Percentiles rank a stretch among this genome's conserved stretches.
These are phyloP conservation scores for Clohesyomyces aquaticus DNA, from an alignment of 495 filamentous ascomycete genomes.

Conservation along the genomic window DNA sequence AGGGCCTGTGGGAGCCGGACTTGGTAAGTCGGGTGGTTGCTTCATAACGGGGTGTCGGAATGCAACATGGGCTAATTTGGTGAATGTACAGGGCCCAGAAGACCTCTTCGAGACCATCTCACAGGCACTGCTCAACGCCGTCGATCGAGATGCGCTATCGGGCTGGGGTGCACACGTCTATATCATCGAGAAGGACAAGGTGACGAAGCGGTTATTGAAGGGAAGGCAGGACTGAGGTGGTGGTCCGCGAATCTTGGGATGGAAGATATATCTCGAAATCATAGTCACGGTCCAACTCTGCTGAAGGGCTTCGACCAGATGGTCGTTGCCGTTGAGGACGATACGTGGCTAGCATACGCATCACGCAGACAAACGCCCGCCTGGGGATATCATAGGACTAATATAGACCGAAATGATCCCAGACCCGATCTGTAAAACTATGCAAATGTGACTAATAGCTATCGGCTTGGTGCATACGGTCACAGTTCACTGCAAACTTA, in stretches of 20 bases:
- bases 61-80: background rate
- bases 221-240: conserved; percentile 67
- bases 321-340: background rate
- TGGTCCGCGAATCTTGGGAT: background rate
- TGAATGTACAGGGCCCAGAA: conserved; percentile 68
- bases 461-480: too few relatives aligned
- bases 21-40: conserved; percentile 61
- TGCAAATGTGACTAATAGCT: too few relatives aligned
- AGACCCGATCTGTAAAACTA: background rate
- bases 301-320: background rate
- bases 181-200: conserved; percentile 99
- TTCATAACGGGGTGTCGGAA: background rate
- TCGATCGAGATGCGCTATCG: conserved; percentile 93
- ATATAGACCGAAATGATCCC: background rate
- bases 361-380: background rate
- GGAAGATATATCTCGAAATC: background rate
- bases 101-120: conserved; percentile 98
- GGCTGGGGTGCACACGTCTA: conserved; percentile 99
- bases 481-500: too few relatives aligned
- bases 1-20: conserved; percentile 97
- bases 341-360: background rate
- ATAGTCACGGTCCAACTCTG: background rate
- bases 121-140: conserved; percentile 92
- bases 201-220: conserved; percentile 96
- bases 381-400: background rate